A percentile compares a stretch with the other conserved stretches of the same genome.
Conservation (phyloP, 768 basidiomycete genomes). For the Mycena maculata region DNA sequence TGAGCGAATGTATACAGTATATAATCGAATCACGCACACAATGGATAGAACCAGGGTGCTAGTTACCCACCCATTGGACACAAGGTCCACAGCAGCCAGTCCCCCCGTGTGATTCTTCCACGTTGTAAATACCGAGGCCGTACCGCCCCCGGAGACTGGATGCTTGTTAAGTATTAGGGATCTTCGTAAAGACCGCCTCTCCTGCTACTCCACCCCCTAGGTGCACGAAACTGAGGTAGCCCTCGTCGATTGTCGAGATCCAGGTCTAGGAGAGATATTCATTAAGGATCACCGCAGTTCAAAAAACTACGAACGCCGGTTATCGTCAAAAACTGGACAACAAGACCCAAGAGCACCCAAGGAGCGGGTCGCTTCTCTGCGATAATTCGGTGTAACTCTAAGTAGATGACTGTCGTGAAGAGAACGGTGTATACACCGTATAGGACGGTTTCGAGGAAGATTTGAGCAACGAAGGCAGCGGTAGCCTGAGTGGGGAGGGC, state of each 20-base stretch:
- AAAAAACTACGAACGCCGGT: background rate
- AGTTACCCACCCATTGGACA: conserved; percentile 14
- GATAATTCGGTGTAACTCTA: too few relatives aligned
- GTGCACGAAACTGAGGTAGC: background rate
- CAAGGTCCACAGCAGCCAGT: background rate
- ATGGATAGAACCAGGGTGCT: background rate
- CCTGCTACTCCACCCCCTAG: background rate
- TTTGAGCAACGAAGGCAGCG: too few relatives aligned
- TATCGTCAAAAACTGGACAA: conserved; percentile 1
- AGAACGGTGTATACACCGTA: too few relatives aligned
- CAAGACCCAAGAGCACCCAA: background rate
- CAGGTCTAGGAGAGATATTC: background rate
- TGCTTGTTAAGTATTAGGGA: background rate
- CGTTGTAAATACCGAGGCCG: background rate
- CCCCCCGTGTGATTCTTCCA: too few relatives aligned
- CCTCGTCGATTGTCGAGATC: background rate
- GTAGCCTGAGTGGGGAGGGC: too few relatives aligned
- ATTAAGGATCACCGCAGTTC: background rate
- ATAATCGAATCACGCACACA: background rate
- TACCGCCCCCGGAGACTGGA: background rate
- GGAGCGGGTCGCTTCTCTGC: background rate
- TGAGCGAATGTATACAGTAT: background rate
- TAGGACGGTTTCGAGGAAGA: too few relatives aligned
- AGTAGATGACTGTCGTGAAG: too few relatives aligned
- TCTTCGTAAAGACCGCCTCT: background rate